A percentile compares a stretch with the other conserved stretches of the same genome.
phyloP scores from a whole-genome alignment of 2,329 filamentous ascomycete species.

The Monosporascus sp. region DNA sequence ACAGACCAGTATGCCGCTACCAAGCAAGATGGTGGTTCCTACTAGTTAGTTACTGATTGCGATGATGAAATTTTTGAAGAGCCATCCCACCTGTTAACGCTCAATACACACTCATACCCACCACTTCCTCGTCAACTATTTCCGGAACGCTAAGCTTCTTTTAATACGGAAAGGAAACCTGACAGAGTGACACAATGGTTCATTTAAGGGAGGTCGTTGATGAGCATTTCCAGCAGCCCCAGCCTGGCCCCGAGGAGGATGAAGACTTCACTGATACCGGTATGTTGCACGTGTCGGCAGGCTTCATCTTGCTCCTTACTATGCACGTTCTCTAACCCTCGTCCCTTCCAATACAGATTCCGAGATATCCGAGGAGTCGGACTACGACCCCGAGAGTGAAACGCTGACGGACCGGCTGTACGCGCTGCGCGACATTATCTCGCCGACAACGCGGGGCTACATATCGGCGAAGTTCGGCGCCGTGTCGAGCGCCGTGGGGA shows the following conservation, averaged over 20 bases:
- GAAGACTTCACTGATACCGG: constrained; percentile 94
- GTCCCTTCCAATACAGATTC: constrained; percentile 51
- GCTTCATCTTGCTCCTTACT: neutral
- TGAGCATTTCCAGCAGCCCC: constrained; percentile 79
- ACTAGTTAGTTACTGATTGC: neutral
- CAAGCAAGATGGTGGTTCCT: neutral
- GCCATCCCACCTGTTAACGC: no score
- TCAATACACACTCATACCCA: neutral
- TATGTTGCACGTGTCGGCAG: constrained; percentile 37
- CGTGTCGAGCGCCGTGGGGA: constrained; percentile 53
- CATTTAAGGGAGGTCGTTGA: constrained; percentile 96
- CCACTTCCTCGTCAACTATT: neutral
- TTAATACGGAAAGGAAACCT: no score
- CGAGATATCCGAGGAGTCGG: constrained; percentile 77
- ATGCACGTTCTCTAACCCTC: constrained; percentile 1
- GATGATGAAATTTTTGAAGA: neutral
- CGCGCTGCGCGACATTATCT: constrained; percentile 72
- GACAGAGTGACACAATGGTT: constrained; percentile 59
- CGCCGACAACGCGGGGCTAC: constrained; percentile 65
- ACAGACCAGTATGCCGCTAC: no score
- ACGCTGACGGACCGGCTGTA: constrained; percentile 63
- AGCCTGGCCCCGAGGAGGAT: constrained; percentile 69
- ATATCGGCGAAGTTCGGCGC: constrained; percentile 56
- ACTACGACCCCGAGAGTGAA: constrained; percentile 57
- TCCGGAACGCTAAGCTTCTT: neutral